Conservation (phyloP, 768 basidiomycete species). For the Paxillus involutus region DNA sequence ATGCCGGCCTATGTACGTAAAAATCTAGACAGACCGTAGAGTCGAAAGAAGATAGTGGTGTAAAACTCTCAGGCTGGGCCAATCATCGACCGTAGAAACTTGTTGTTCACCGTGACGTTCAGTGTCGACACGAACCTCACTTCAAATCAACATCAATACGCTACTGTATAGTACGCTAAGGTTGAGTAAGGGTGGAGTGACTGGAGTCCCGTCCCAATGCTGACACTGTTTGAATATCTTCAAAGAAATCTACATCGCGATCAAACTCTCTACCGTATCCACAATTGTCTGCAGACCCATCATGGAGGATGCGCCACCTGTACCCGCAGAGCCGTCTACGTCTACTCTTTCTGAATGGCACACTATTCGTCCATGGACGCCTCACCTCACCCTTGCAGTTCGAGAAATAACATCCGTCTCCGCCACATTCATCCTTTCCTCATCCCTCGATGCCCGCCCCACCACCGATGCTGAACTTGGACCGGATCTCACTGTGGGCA, state of each 20-base stretch:
- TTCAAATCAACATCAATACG: too few species aligned
- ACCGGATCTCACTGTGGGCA: slow-evolving; percentile 31
- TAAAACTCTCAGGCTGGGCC: too few species aligned
- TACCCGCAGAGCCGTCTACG: slow-evolving; percentile 12
- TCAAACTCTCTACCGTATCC: background rate
- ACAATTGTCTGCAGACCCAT: background rate
- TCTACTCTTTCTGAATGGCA: slow-evolving; percentile 51
- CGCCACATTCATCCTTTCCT: slow-evolving; percentile 73
- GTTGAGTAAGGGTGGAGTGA: too few species aligned
- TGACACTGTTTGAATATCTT: background rate
- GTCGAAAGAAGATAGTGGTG: too few species aligned
- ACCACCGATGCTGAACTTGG: slow-evolving; percentile 16
- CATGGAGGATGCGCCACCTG: slow-evolving; percentile 17
- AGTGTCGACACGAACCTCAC: too few species aligned
- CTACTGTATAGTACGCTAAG: too few species aligned
- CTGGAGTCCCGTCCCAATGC: too few species aligned
- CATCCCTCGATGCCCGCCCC: slow-evolving; percentile 38
- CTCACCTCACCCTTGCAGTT: slow-evolving; percentile 67
- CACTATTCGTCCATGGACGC: slow-evolving; percentile 74
- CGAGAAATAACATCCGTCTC: slow-evolving; percentile 80
- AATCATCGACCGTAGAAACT: too few species aligned
- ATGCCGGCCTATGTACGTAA: too few species aligned
- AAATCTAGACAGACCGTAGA: too few species aligned
- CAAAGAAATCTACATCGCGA: background rate
- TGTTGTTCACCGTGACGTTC: too few species aligned